Base-by-base conservation (phyloP, 306 rosid species). In the Cicer yamashitae region DNA sequence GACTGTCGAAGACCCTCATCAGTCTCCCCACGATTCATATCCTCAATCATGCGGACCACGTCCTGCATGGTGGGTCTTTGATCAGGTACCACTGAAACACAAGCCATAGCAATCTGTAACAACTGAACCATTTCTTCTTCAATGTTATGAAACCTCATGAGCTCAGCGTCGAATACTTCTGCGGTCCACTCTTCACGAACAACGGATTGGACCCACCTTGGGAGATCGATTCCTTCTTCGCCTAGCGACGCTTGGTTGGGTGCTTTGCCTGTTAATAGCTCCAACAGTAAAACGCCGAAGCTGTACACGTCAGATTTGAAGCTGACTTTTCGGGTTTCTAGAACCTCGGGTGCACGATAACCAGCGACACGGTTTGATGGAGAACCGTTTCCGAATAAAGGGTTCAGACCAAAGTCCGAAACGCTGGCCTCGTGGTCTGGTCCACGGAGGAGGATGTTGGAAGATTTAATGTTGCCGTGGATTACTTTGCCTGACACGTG, bases 141-240 rank as follows among this genome's bases (percentile, higher is more conserved):
- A 0, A 96, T 90, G 78, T 90, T 92, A 10, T 92, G 93, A 67
- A 84, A 89, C 88, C 98, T 90, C 96, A 96, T 96, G 2, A 96
- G 84, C 73, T 96, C 99, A 1, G 93, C 89, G 10, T 96, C 99
- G 38, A 96, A 96, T 7, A 96, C 99, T 76, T 96, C 99, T 1
- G 99, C 99, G 2, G 99, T 96, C 99, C 99, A 96, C 52, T 96
- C 99, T 66, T 96, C 98, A 0, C 99, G 87, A 6, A 96, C 99
- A 64, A 96, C 99, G 0, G 99, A 96, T 67, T 92, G 99, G 53
- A 96, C 99, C 99, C 99, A 96, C 85, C 99, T 72, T 0, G 99
- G 99, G 0, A 96, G 90, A 43, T 96, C 99, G 0, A 96, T 96
- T 0, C 98, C 99, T 18, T 92, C 99, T 51, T 96, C 99, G 0